A percentile compares a stretch with the other conserved stretches of the same genome.
Conservation (phyloP, 2,329 filamentous ascomycete species). For the Arthrobotrys sinensis region DNA sequence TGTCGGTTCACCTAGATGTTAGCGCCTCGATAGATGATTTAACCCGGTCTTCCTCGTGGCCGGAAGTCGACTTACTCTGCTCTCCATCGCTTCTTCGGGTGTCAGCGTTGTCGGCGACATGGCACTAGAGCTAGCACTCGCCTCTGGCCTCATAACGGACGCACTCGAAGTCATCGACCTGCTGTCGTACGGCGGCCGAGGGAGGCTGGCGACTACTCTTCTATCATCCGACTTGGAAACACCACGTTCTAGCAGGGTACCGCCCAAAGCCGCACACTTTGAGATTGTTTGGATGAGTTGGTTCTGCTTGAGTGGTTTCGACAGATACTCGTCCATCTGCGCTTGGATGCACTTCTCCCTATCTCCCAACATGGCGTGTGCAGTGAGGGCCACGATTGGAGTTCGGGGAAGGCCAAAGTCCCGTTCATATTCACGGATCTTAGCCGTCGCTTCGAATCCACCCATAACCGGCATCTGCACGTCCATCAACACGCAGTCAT, state of each 20-base stretch:
- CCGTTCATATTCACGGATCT: conserved; percentile 95
- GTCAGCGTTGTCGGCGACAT: conserved; percentile 35
- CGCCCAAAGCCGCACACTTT: conserved; percentile 93
- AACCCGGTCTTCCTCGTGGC: conserved; percentile 6
- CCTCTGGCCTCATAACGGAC: conserved; percentile 56
- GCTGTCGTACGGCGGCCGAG: conserved; percentile 45
- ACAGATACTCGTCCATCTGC: conserved; percentile 99
- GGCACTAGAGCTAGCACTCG: conserved; percentile 37
- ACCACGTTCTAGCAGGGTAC: conserved; percentile 81
- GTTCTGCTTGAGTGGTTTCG: conserved; percentile 95
- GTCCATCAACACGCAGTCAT: conserved; percentile 98
- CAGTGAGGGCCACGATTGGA: conserved; percentile 95
- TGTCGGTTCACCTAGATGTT: conserved; percentile 28
- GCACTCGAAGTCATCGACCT: conserved; percentile 48
- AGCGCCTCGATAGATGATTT: conserved; percentile 36
- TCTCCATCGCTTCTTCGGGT: conserved; percentile 45
- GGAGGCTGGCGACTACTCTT: conserved; percentile 67
- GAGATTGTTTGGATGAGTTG: conserved; percentile 98
- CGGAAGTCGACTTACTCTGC: conserved; percentile 40
- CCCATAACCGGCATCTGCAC: conserved; percentile 99
- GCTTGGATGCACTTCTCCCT: conserved; percentile 98
- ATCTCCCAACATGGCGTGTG: conserved; percentile 98
- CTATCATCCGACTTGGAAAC: conserved; percentile 65
- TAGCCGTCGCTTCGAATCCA: conserved; percentile 95
- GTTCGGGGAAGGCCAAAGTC: conserved; percentile 84